Base-by-base conservation (phyloP, 805 yeast genomes). In the Brettanomyces anomalus region DNA sequence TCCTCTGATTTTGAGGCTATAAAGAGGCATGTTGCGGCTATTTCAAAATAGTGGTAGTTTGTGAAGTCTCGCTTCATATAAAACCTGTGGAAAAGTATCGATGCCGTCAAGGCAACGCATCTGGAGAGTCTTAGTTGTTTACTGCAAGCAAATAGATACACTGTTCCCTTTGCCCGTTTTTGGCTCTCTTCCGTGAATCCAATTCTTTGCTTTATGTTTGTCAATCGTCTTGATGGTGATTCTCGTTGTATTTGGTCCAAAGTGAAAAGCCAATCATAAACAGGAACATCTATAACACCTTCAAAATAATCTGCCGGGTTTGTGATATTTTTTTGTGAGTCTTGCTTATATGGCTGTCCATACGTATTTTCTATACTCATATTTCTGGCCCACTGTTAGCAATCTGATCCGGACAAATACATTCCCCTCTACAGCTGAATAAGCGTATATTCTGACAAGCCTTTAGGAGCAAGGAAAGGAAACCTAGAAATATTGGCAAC, bases 1-100 rank as follows among this genome's bases (percentile, higher is more conserved):
- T 76, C 81, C 42, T 75, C 78, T 6, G 74, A 66, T 46, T 76
- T 76, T 42, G 75, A 65, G 4, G 79, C 79, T 20, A 76, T 56
- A 49, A 76, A 76, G 15, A 76, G 49, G 26, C 72, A 57, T 3
- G 77, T 67, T 2, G 75, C 77, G 0, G 70, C 79, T 6, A 70
- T 61, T 45, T 76, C 77, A 47, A 68, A 76, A 41, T 68, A 67
- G 45, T 74, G 79, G 46, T 60, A 60, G 36, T 60, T 54, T 33
- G 58, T 56, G 40, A 74, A 49, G 31, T 72, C 67, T 42, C 60
- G 56, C 21, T 74, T 57, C 68, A 71, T 67, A 51, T 74, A 76
- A 53, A 73, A 76, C 40, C 81, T 58, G 46, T 76, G 81, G 42
- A 75, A 60, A 45, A 63, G 69, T 14, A 60, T 61, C 19, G 74